A percentile compares a stretch with the other conserved stretches of the same genome.
These are phyloP conservation scores for Calonectria hongkongensis DNA, from an alignment of 2,329 filamentous ascomycete genomes.

Conservation along the genomic window DNA sequence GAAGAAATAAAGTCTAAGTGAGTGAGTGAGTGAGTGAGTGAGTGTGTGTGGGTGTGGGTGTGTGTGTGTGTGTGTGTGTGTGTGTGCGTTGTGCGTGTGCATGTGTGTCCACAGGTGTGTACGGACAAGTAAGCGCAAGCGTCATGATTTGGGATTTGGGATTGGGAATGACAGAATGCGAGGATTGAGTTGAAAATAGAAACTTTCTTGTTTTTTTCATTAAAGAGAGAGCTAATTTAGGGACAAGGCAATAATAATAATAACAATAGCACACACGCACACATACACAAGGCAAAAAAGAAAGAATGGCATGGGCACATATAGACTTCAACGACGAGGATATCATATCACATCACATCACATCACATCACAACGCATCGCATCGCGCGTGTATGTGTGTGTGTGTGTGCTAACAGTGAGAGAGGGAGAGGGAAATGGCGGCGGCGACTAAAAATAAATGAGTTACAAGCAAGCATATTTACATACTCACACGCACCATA, in stretches of 20 bases:
- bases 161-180: too few species aligned
- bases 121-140: too few species aligned
- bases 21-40: neutral
- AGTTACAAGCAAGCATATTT: too few species aligned
- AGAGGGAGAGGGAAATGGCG: neutral
- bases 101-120: too few species aligned
- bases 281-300: neutral
- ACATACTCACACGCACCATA: too few species aligned
- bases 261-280: too few species aligned
- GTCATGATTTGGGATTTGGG: too few species aligned
- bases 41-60: neutral
- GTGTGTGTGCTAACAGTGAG: neutral
- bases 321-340: neutral
- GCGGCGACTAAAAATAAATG: slow-evolving; percentile 3
- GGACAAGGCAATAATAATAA: neutral
- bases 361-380: slow-evolving; percentile 27
- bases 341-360: slow-evolving; percentile 3
- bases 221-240: neutral
- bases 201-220: neutral
- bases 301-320: neutral
- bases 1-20: neutral
- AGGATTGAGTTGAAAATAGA: slow-evolving; percentile 19
- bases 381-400: neutral
- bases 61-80: neutral
- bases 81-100: too few species aligned